Conservation (phyloP, 1,284 basidiomycete genomes). For the Cystobasidium sp. region DNA sequence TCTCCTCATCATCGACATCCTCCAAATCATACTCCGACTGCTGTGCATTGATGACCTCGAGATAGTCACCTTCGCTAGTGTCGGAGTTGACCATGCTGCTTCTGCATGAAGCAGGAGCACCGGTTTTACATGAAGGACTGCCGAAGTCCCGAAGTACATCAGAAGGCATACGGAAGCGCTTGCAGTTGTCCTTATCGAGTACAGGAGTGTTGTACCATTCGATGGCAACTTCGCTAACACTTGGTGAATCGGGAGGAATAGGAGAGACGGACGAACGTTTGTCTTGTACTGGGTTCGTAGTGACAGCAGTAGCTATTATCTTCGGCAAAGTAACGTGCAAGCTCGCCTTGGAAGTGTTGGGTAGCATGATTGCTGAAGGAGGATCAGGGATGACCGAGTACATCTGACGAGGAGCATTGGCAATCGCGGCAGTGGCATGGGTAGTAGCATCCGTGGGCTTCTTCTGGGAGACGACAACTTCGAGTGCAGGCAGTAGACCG, state of each 20-base stretch:
- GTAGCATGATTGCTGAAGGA: neutral
- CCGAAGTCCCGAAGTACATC: neutral
- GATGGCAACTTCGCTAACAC: neutral
- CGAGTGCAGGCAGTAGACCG: neutral
- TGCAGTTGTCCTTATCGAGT: neutral
- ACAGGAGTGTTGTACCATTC: neutral
- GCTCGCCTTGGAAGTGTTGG: neutral
- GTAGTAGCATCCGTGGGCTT: neutral
- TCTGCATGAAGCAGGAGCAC: conserved; percentile 3
- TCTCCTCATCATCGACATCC: neutral
- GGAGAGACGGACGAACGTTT: neutral
- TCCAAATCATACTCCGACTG: conserved; percentile 1
- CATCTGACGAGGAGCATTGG: neutral
- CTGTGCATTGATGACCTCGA: neutral
- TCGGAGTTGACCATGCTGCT: neutral
- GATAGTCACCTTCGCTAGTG: neutral
- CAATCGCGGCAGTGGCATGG: no score
- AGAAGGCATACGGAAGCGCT: neutral
- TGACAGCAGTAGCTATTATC: neutral
- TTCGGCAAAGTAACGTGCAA: neutral
- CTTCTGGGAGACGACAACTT: neutral
- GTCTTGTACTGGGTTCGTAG: neutral
- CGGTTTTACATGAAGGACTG: neutral
- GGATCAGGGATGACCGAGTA: conserved; percentile 3
- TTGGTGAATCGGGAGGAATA: conserved; percentile 1